phyloP scores from a whole-genome alignment of 176 grass and related monocot species.

The Thinopyrum elongatum region DNA sequence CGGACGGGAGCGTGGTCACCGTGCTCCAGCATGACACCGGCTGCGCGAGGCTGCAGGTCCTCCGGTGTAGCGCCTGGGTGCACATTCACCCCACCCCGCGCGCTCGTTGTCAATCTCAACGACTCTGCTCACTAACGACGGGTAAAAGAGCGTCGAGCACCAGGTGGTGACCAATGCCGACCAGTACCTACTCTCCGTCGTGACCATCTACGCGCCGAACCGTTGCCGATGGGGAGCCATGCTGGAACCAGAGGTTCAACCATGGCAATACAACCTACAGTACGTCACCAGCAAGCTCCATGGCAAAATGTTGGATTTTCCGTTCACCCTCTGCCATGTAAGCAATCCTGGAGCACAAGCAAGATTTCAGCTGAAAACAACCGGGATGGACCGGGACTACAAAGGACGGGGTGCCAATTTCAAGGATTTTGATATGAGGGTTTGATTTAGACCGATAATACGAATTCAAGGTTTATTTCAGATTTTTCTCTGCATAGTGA shows the following conservation, averaged over 20 bases:
- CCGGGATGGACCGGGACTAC: too few species aligned
- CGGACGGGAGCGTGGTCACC: constrained; percentile 72
- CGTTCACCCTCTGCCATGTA: too few species aligned
- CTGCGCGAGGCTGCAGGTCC: constrained; percentile 52
- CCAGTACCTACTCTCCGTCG: constrained; percentile 50
- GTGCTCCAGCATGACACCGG: constrained; percentile 76
- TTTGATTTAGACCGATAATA: too few species aligned
- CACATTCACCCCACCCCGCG: constrained; percentile 44
- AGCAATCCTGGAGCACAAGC: too few species aligned
- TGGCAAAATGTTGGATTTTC: constrained; percentile 66
- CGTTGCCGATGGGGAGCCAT: constrained; percentile 36
- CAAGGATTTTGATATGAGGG: too few species aligned
- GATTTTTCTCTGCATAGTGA: too few species aligned
- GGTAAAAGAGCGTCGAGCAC: constrained; percentile 93
- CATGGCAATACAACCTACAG: constrained; percentile 82
- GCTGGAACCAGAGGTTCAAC: constrained; percentile 65
- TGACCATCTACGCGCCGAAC: constrained; percentile 81
- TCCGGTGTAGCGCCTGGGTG: constrained; percentile 47
- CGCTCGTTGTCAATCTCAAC: constrained; percentile 67
- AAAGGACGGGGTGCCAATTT: too few species aligned
- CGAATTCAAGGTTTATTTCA: too few species aligned
- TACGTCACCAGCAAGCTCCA: constrained; percentile 76
- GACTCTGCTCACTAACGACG: constrained; percentile 78
- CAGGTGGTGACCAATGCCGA: constrained; percentile 51
- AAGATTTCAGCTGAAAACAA: too few species aligned